Evolutionary conservation across 345 rosid genomes (phyloP).

Genomic region (Boechera divaricarpa): DNA sequence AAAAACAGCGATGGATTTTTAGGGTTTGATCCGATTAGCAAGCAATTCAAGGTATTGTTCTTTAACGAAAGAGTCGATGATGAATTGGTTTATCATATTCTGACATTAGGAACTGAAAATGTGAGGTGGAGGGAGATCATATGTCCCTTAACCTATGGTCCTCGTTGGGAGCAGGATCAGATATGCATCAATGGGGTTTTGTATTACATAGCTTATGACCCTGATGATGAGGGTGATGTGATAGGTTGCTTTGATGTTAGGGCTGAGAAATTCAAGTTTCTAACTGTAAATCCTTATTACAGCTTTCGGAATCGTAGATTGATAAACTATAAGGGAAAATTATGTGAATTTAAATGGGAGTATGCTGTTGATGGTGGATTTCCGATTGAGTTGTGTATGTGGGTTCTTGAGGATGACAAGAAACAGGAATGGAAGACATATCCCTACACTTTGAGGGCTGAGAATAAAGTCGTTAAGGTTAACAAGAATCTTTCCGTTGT

Average conservation of each 20-base stretch:
- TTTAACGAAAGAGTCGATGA: too few species aligned
- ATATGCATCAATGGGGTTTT: conserved; percentile 1
- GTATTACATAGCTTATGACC: neutral
- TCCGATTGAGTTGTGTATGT: neutral
- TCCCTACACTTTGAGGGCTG: neutral
- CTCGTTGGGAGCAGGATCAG: too few species aligned
- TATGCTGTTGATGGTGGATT: neutral
- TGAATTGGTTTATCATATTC: neutral
- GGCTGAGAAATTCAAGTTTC: neutral
- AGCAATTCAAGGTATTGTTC: neutral
- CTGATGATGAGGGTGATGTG: too few species aligned
- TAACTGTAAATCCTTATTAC: too few species aligned
- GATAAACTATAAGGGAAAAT: conserved; percentile 4
- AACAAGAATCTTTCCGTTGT: neutral
- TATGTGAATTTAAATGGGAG: neutral
- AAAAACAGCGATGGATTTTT: neutral
- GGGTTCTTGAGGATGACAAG: neutral
- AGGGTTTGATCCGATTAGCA: conserved; percentile 1
- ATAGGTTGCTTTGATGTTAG: neutral
- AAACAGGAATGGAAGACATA: neutral
- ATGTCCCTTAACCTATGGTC: neutral
- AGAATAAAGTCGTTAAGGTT: neutral
- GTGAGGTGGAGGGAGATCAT: neutral
- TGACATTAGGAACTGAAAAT: neutral
- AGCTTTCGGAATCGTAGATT: too few species aligned